Evolutionary conservation across 495 filamentous ascomycete species (phyloP), one percentile per base, ranked within the genome.

Genomic region (Penicillium cataractarum): DNA sequence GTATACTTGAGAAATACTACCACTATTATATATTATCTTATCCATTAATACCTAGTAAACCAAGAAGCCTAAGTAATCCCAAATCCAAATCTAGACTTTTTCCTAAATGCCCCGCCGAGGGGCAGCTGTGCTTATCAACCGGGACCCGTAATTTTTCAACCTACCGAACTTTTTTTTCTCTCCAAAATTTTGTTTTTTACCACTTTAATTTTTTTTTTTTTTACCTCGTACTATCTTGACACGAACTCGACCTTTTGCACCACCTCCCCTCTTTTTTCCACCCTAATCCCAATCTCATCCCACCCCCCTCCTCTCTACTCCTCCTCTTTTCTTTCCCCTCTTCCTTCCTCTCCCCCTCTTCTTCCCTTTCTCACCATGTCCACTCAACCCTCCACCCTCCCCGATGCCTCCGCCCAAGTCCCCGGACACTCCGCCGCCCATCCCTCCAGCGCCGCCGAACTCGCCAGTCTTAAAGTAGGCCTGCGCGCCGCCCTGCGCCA

Each of bases 381-480:
- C 84, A 81, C 80, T 19, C 29, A 27, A 52, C 24, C 49, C 79
- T 76, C 83, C 64, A 69, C 72, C 46, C 58, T 62, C 68, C 75
- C 72, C 67, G 70, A 81, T 81, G 78, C 80, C 76, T 72, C 79
- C 78, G 64, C 78, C 76, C 70, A 79, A 79, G 69, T 77, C 73
- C 53, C 76, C 79, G 75, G 78, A 77, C 77, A 78, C 73, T 58
- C 78, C 78, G 49, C 78, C 77, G 46, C 79, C 79, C 56, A 74
- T 85, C 59, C 90, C 90, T 54, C 90, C 89, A 76, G 85, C 87
- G 72, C 88, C 88, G 70, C 90, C 89, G 84, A 93, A 93, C 89
- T 95, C 91, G 80, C 92, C 92, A 79, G 87, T 93, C 87, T 92
- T 90, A 92, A 92, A 86, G 85, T 92, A 90, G 90, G 74, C 64